Conservation (phyloP, 345 rosid genomes). For the Dipteronia sinensis region DNA sequence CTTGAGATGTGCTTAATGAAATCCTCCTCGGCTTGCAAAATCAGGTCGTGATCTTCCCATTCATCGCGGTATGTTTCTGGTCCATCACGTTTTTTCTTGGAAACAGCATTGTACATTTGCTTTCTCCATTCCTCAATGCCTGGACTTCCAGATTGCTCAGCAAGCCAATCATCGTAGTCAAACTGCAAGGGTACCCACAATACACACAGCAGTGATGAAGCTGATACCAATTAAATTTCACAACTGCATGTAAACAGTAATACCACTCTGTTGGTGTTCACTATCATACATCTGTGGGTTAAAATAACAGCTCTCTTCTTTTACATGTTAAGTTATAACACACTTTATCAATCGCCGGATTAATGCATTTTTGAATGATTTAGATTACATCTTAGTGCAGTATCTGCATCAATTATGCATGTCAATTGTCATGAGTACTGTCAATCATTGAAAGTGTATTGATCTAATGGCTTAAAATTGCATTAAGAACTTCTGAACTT, state of each 20-base stretch:
- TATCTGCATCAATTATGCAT: neutral
- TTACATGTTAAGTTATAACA: neutral
- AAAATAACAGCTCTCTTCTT: neutral
- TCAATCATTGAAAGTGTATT: too few relatives aligned
- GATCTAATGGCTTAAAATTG: too few relatives aligned
- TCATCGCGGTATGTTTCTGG: constrained; percentile 58
- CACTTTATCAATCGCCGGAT: neutral
- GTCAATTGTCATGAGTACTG: too few relatives aligned
- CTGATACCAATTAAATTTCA: neutral
- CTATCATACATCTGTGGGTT: neutral
- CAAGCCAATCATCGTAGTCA: constrained; percentile 64
- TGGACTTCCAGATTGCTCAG: constrained; percentile 38
- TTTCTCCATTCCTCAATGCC: constrained; percentile 60
- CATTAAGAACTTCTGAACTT: too few relatives aligned
- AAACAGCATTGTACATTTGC: constrained; percentile 34
- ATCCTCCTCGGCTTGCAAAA: constrained; percentile 54
- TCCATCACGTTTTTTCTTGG: neutral
- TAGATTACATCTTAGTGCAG: neutral
- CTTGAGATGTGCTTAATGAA: constrained; percentile 36
- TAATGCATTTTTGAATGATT: neutral
- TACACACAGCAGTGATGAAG: neutral
- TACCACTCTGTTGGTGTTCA: neutral
- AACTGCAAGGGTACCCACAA: constrained; percentile 33
- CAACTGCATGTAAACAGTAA: neutral
- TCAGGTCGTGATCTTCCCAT: constrained; percentile 62